phyloP scores from a whole-genome alignment of 1,284 basidiomycete species.

The Ganoderma leucocontextum region DNA sequence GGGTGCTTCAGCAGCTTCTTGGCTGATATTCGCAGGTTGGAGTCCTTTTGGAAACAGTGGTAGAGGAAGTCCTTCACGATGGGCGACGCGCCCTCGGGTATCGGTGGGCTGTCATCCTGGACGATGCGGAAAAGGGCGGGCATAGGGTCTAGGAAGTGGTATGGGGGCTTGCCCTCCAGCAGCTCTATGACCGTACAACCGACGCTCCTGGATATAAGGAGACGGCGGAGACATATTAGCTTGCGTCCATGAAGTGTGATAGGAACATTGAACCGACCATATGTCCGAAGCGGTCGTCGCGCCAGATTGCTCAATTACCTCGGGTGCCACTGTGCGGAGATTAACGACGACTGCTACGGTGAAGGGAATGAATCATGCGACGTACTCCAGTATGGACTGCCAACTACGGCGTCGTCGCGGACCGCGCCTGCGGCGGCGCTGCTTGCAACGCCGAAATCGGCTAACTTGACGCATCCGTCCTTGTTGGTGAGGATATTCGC shows the following conservation, averaged over 20 bases:
- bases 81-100: conserved; percentile 93
- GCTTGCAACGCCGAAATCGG: conserved; percentile 92
- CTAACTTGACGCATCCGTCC: conserved; percentile 95
- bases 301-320: conserved; percentile 96
- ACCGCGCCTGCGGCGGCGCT: conserved; percentile 76
- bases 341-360: conserved; percentile 30
- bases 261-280: conserved; percentile 62
- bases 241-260: conserved; percentile 1
- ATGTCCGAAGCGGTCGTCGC: conserved; percentile 98
- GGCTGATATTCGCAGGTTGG: conserved; percentile 92
- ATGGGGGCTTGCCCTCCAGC: conserved; percentile 95
- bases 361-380: conserved; percentile 33
- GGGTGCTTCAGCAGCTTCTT: conserved; percentile 93
- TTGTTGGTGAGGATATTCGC: conserved; percentile 99
- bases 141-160: conserved; percentile 96
- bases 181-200: conserved; percentile 98
- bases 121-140: conserved; percentile 98
- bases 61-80: conserved; percentile 97
- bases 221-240: background rate
- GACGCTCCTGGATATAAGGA: conserved; percentile 71
- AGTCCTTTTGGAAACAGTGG: conserved; percentile 98
- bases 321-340: conserved; percentile 83
- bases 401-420: conserved; percentile 90
- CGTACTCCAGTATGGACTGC: conserved; percentile 97
- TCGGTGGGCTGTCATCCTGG: conserved; percentile 95